phyloP scores from a whole-genome alignment of 306 rosid species.

The Betula pendula region DNA sequence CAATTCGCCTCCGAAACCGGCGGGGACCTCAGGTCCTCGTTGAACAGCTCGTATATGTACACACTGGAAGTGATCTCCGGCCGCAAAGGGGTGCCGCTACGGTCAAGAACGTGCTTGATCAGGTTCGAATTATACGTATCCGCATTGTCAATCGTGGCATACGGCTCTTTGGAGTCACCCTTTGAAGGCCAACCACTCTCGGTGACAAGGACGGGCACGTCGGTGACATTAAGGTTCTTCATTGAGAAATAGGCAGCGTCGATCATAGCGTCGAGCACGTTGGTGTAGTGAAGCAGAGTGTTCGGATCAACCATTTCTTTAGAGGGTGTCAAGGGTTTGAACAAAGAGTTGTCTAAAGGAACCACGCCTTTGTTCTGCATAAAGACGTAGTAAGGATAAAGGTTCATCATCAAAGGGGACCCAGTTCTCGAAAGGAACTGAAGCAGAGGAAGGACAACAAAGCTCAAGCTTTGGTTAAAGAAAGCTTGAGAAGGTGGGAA shows the following conservation, averaged over 20 bases:
- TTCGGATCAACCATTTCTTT: slow-evolving; percentile 93
- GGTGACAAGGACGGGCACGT: slow-evolving; percentile 65
- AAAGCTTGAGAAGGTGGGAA: slow-evolving; percentile 92
- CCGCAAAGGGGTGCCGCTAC: slow-evolving; percentile 76
- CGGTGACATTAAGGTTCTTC: slow-evolving; percentile 75
- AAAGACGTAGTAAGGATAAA: slow-evolving; percentile 85
- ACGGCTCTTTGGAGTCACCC: slow-evolving; percentile 80
- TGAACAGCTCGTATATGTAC: slow-evolving; percentile 68
- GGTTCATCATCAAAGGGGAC: slow-evolving; percentile 78
- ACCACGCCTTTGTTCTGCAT: slow-evolving; percentile 77
- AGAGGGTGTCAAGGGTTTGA: slow-evolving; percentile 70
- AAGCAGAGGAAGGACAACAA: slow-evolving; percentile 52
- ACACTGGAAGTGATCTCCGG: slow-evolving; percentile 78
- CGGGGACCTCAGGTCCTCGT: slow-evolving; percentile 80
- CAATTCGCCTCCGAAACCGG: slow-evolving; percentile 81
- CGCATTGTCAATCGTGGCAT: slow-evolving; percentile 73
- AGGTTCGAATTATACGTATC: slow-evolving; percentile 71
- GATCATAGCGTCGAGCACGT: slow-evolving; percentile 79
- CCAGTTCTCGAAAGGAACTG: slow-evolving; percentile 59
- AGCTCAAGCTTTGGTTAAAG: slow-evolving; percentile 63
- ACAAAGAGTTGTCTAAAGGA: slow-evolving; percentile 69
- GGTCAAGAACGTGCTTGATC: slow-evolving; percentile 77
- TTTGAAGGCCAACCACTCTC: slow-evolving; percentile 91
- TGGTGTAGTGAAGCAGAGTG: slow-evolving; percentile 82
- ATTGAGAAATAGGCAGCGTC: slow-evolving; percentile 83